Evolutionary conservation across 2,329 filamentous ascomycete species (phyloP).

Genomic region (Rhexocercosporidium sp.): DNA sequence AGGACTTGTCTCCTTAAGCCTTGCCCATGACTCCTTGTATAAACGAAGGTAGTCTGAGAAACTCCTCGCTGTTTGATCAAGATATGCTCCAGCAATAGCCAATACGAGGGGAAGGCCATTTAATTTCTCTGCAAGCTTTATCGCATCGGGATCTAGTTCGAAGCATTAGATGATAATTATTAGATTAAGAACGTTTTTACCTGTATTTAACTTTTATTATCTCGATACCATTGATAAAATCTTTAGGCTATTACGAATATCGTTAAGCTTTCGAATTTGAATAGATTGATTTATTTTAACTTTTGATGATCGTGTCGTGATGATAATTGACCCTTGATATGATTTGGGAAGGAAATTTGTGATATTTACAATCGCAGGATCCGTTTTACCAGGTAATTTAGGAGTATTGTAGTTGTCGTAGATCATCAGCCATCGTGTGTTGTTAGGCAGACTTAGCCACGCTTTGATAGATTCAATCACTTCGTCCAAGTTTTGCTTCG

Average conservation of each 20-base stretch:
- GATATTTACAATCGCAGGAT: conserved; percentile 14
- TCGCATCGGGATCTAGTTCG: conserved; percentile 14
- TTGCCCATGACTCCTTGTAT: conserved; percentile 18
- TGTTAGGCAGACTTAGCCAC: conserved; percentile 15
- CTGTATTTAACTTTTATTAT: conserved; percentile 6
- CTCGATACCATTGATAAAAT: conserved; percentile 16
- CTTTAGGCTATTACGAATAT: conserved; percentile 15
- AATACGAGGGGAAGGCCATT: conserved; percentile 20
- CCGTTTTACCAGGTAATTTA: not conserved
- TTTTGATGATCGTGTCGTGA: conserved; percentile 18
- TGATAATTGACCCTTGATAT: conserved; percentile 21
- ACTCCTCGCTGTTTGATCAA: conserved; percentile 15
- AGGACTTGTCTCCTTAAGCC: conserved; percentile 14
- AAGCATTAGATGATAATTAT: conserved; percentile 4
- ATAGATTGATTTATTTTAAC: conserved; percentile 10
- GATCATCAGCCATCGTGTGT: conserved; percentile 21
- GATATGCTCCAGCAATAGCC: conserved; percentile 21
- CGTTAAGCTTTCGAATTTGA: conserved; percentile 14
- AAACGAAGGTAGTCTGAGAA: conserved; percentile 19
- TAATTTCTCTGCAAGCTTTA: conserved; percentile 17
- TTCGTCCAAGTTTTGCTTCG: not conserved
- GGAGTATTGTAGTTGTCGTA: conserved; percentile 19
- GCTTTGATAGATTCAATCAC: conserved; percentile 6
- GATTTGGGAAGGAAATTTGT: conserved; percentile 12
- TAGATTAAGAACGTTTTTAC: conserved; percentile 17